Evolutionary conservation across 352 stramenopile species (phyloP).

Genomic region (Paralagenidium karlingii): DNA sequence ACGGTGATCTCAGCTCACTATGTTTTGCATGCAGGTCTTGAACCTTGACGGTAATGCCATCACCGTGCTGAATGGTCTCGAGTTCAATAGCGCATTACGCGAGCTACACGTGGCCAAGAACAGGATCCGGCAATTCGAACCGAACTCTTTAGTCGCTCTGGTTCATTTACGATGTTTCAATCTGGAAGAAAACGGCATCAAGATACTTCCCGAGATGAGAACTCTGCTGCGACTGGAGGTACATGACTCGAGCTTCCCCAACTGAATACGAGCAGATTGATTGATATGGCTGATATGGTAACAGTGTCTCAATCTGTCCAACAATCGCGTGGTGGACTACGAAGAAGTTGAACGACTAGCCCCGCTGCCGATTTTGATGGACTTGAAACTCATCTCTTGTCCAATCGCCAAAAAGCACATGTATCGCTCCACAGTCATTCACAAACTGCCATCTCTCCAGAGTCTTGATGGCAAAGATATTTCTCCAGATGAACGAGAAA

Average conservation of each 20-base stretch:
- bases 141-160: conserved; percentile 27
- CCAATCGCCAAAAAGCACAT: conserved; percentile 71
- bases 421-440: conserved; percentile 58
- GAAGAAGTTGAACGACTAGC: conserved; percentile 66
- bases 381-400: conserved; percentile 58
- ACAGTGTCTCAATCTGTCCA: conserved; percentile 57
- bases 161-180: conserved; percentile 39
- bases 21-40: conserved; percentile 42
- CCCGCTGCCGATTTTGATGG: conserved; percentile 34
- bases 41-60: conserved; percentile 77
- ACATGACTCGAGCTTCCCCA: neutral
- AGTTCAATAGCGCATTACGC: conserved; percentile 39
- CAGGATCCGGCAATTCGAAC: conserved; percentile 66
- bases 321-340: conserved; percentile 66
- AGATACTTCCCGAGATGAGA: conserved; percentile 50
- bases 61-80: conserved; percentile 40
- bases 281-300: conserved; percentile 1
- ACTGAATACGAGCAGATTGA: neutral
- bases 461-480: conserved; percentile 59
- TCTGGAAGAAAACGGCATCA: conserved; percentile 71
- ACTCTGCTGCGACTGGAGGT: conserved; percentile 62
- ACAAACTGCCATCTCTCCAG: conserved; percentile 35
- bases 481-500: conserved; percentile 60
- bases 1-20: too few relatives aligned
- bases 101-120: conserved; percentile 77